Percentiles rank a stretch among this genome's conserved stretches.
These are phyloP conservation scores for Cytospora chrysosperma DNA, from an alignment of 2,329 filamentous ascomycete genomes.

Conservation along the genomic window DNA sequence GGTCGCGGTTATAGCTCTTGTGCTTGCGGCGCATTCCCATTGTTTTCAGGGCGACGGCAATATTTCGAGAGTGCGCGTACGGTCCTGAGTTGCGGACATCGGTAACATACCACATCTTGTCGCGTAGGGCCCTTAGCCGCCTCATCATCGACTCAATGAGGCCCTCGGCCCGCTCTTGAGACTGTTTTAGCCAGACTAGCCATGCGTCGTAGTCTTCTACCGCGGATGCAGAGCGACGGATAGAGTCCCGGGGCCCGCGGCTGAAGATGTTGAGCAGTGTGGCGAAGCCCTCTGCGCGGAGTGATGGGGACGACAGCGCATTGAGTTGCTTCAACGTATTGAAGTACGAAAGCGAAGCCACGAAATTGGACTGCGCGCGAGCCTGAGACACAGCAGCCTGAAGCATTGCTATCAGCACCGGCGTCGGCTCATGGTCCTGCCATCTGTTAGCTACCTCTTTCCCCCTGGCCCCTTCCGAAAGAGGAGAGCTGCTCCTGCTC, in stretches of 20 bases:
- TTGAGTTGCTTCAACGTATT: constrained; percentile 75
- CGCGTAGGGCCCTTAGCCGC: constrained; percentile 71
- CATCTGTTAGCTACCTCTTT: constrained; percentile 34
- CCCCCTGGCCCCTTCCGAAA: constrained; percentile 28
- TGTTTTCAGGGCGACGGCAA: constrained; percentile 83
- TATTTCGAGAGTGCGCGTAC: constrained; percentile 83
- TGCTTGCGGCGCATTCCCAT: constrained; percentile 72
- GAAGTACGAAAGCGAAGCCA: constrained; percentile 83
- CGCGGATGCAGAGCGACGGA: constrained; percentile 66
- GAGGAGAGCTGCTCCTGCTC: constrained; percentile 22
- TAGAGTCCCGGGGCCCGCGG: constrained; percentile 66
- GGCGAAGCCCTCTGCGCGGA: constrained; percentile 68
- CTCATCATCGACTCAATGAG: constrained; percentile 74
- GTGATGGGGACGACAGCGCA: constrained; percentile 56
- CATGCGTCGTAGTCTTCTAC: constrained; percentile 79
- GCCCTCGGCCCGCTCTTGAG: constrained; percentile 73
- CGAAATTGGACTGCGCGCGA: constrained; percentile 76
- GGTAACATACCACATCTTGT: constrained; percentile 99
- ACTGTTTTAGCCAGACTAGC: constrained; percentile 81
- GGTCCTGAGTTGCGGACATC: constrained; percentile 87
- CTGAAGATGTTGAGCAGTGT: constrained; percentile 73
- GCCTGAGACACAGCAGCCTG: constrained; percentile 75
- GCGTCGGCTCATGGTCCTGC: constrained; percentile 41
- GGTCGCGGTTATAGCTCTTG: constrained; percentile 50
- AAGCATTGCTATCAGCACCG: constrained; percentile 69